Evolutionary conservation across 805 yeast genomes (phyloP).

Genomic region (Monosporozyma siamensis): DNA sequence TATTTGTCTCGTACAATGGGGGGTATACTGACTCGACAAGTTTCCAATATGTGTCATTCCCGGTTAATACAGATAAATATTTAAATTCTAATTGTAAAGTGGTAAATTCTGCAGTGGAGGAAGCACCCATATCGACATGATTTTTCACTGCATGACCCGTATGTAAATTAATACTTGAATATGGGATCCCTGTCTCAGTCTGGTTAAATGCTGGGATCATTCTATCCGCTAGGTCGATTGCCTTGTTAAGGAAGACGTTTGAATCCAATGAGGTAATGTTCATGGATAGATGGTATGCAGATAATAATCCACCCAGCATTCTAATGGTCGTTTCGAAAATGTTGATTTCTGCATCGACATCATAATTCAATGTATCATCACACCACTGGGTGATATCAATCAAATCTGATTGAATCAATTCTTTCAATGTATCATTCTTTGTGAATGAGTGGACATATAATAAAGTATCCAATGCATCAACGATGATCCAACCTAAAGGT

Average conservation of each 20-base stretch:
- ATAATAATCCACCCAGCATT: slow-evolving; percentile 86
- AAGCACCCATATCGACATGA: slow-evolving; percentile 65
- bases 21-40: slow-evolving; percentile 65
- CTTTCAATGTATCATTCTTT: background rate
- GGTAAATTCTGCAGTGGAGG: slow-evolving; percentile 84
- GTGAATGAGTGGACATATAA: slow-evolving; percentile 45
- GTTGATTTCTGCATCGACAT: slow-evolving; percentile 65
- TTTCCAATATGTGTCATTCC: slow-evolving; percentile 71
- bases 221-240: slow-evolving; percentile 69
- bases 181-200: slow-evolving; percentile 62
- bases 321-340: slow-evolving; percentile 91
- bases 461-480: slow-evolving; percentile 78
- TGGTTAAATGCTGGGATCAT: slow-evolving; percentile 56
- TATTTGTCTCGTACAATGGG: slow-evolving; percentile 53
- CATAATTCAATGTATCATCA: slow-evolving; percentile 54
- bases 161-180: slow-evolving; percentile 63
- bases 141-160: slow-evolving; percentile 51
- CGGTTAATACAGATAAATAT: slow-evolving; percentile 70
- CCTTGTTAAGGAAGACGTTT: slow-evolving; percentile 60
- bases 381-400: slow-evolving; percentile 67
- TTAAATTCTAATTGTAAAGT: slow-evolving; percentile 83
- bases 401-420: slow-evolving; percentile 43
- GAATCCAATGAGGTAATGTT: slow-evolving; percentile 35
- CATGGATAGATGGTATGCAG: slow-evolving; percentile 65
- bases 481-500: slow-evolving; percentile 91